Evolutionary conservation across 306 rosid species (phyloP).

Genomic region (Echinosophora koreensis): DNA sequence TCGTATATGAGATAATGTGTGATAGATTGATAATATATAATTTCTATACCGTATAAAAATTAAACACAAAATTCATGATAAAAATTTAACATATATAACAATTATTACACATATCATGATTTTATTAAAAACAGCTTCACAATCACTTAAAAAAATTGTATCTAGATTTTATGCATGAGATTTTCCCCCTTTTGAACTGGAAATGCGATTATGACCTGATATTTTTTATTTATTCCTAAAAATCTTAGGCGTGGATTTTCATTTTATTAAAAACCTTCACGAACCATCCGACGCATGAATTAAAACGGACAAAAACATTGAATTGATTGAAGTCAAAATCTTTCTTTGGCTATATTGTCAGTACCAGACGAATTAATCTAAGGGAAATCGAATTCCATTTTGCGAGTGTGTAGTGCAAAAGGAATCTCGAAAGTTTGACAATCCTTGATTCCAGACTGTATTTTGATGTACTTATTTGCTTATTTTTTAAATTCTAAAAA

Average conservation of each 20-base stretch:
- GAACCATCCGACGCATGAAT: neutral
- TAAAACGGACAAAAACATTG: slow-evolving; percentile 11
- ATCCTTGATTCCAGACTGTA: slow-evolving; percentile 3
- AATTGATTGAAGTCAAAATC: slow-evolving; percentile 42
- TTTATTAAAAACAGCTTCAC: too few relatives aligned
- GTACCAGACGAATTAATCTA: slow-evolving; percentile 20
- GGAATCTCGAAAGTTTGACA: slow-evolving; percentile 39
- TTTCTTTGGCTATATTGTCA: slow-evolving; percentile 27
- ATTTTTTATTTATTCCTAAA: slow-evolving; percentile 21
- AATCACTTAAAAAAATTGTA: too few relatives aligned
- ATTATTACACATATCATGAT: too few relatives aligned
- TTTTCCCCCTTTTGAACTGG: too few relatives aligned
- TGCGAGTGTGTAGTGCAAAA: neutral
- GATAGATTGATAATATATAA: too few relatives aligned
- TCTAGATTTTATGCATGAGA: too few relatives aligned
- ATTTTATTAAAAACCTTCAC: slow-evolving; percentile 1
- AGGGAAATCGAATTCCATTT: slow-evolving; percentile 18
- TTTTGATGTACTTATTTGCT: neutral
- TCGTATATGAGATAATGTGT: too few relatives aligned
- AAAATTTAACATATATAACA: too few relatives aligned
- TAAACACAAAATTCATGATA: too few relatives aligned
- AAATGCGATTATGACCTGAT: too few relatives aligned
- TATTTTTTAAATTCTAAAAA: neutral
- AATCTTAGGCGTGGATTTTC: neutral
- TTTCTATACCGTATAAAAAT: too few relatives aligned